Base-by-base conservation (phyloP, 2,329 filamentous ascomycete species). In the Curvularia verruculosa region DNA sequence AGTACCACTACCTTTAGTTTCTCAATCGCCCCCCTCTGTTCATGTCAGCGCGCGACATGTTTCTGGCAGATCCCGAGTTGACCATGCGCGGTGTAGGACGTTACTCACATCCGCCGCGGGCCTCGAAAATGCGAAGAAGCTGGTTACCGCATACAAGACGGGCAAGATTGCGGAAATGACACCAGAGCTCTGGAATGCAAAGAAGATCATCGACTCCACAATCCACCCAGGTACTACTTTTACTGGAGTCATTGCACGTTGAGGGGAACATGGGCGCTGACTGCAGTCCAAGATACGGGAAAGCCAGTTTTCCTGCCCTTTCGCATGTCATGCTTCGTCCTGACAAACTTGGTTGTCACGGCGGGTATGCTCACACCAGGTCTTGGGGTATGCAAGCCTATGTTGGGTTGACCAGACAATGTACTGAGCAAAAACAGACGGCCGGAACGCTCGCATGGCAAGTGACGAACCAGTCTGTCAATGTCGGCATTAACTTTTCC, bases 191-290 rank as follows among this genome's bases (percentile, higher is more conserved):
- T 99, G 95, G 95, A 82, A 85, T 61, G 95, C 95, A 43, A 99
- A 99, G 85, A 97, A 97, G 83, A 87, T 96, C 65, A 91, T 98
- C 54, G 95, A 99, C 78, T 94, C 95, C 59, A 99, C 95, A 13
- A 80, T 99, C 64, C 95, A 99, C 76, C 95, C 95, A 65, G 92
- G 92, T 96, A 86, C 65, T 96, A 86, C 65, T 45, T 24, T 39
- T 28, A 83, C 59, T 36, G 28, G 44, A 36, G 24, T 36, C 39
- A 18, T 23, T 19, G 39, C 31, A 49, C 29, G 7, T 10, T 13
- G 44, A 46, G 7, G 43, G 5, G 34, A 18, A 19, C n/a, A n/a
- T 36, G 44, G 19, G 46, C 47, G 52, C 66, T 68, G 59, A 68
- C 55, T n/a, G 29, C 28, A 23, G 34, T 29, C 44, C 63, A 56